Percentiles rank a stretch among this genome's conserved stretches.
These are phyloP conservation scores for Dothistroma septosporum DNA, from an alignment of 2,329 filamentous ascomycete species.

Conservation along the genomic window DNA sequence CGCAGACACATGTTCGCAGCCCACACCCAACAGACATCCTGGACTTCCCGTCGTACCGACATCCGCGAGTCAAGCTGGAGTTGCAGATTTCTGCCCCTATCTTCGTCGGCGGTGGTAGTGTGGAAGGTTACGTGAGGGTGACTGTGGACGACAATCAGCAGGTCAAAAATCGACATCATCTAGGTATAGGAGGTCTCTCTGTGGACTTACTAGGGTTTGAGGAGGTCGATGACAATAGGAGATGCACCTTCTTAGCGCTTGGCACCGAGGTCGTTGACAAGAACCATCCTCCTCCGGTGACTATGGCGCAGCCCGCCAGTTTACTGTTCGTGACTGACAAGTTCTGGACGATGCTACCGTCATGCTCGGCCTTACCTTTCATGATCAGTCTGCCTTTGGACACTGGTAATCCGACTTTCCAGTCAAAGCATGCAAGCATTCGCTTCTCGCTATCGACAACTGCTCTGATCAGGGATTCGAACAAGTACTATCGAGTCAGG, in stretches of 20 bases:
- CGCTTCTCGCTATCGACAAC: constrained; percentile 49
- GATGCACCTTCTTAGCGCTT: constrained; percentile 49
- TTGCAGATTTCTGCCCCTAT: constrained; percentile 49
- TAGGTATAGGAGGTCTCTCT: constrained; percentile 49
- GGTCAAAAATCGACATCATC: constrained; percentile 40
- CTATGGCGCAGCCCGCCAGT: constrained; percentile 46
- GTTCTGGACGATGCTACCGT: constrained; percentile 50
- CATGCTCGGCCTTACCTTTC: constrained; percentile 48
- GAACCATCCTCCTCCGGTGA: constrained; percentile 48
- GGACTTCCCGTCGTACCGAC: constrained; percentile 46
- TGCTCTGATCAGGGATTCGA: constrained; percentile 46
- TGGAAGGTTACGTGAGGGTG: constrained; percentile 50
- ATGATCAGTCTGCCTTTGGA: constrained; percentile 52
- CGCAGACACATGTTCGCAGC: constrained; percentile 48
- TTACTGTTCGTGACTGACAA: constrained; percentile 36
- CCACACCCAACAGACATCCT: constrained; percentile 47
- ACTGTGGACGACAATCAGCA: constrained; percentile 47
- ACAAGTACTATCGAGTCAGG: constrained; percentile 48
- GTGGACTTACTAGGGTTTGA: constrained; percentile 52
- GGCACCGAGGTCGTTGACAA: constrained; percentile 50
- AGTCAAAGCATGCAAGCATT: constrained; percentile 50
- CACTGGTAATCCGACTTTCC: constrained; percentile 52
- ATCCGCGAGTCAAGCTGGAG: constrained; percentile 48
- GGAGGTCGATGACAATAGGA: constrained; percentile 45
- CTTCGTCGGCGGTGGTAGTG: constrained; percentile 53